Evolutionary conservation across 2,329 filamentous ascomycete genomes (phyloP).

Genomic region (Alternaria angustiovoidea): DNA sequence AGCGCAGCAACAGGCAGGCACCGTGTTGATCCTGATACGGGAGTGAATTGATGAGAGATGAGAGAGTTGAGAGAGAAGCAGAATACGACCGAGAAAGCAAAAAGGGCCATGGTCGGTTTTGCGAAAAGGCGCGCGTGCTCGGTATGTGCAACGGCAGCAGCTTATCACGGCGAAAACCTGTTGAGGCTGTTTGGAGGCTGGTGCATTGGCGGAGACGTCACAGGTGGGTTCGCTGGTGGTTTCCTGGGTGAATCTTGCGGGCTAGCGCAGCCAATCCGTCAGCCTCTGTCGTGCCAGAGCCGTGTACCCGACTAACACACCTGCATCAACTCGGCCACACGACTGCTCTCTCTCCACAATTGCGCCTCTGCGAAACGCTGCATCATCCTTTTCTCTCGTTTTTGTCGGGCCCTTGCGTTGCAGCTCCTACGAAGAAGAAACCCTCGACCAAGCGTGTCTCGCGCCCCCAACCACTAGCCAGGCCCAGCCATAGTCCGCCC

Average conservation of each 20-base stretch:
- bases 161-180: conserved; percentile 16
- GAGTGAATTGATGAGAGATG: neutral
- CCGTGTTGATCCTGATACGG: neutral
- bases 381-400: neutral
- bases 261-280: conserved; percentile 18
- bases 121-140: neutral
- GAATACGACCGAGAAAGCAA: neutral
- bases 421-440: conserved; percentile 8
- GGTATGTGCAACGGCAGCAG: neutral
- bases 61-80: neutral
- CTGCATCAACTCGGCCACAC: conserved; percentile 6
- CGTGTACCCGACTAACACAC: conserved; percentile 17
- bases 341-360: conserved; percentile 1
- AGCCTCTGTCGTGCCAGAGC: conserved; percentile 24
- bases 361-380: conserved; percentile 6
- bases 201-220: conserved; percentile 22
- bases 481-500: conserved; percentile 14
- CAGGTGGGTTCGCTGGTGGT: conserved; percentile 14
- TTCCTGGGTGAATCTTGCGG: conserved; percentile 16
- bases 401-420: neutral
- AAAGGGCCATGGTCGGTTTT: neutral
- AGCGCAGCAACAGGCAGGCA: conserved; percentile 6
- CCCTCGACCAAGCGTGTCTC: conserved; percentile 3
- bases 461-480: conserved; percentile 7
- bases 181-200: conserved; percentile 15